A percentile compares a stretch with the other conserved stretches of the same genome.
These are phyloP conservation scores for Talaromyces wortmannii DNA, from an alignment of 495 filamentous ascomycete genomes.

Conservation along the genomic window DNA sequence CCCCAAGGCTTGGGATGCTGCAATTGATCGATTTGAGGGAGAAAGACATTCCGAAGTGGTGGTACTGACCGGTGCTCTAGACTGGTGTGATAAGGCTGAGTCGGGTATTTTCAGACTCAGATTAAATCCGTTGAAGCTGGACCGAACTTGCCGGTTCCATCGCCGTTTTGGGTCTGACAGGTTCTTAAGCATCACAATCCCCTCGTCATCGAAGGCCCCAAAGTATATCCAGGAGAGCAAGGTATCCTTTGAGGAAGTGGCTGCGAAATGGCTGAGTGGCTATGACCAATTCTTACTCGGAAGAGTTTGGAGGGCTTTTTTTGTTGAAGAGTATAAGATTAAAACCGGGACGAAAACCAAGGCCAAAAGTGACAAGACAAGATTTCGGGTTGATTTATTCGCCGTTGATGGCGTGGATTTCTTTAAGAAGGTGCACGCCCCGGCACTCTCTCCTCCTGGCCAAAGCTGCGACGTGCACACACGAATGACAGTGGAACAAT, in stretches of 20 bases:
- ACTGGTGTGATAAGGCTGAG: slow-evolving; percentile 27
- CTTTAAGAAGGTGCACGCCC: not conserved
- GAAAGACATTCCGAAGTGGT: slow-evolving; percentile 33
- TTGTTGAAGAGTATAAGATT: slow-evolving; percentile 30
- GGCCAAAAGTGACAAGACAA: slow-evolving; percentile 13
- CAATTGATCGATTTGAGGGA: slow-evolving; percentile 20
- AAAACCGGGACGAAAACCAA: slow-evolving; percentile 26
- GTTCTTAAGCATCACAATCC: slow-evolving; percentile 36
- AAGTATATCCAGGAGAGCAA: slow-evolving; percentile 17
- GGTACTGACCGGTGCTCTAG: slow-evolving; percentile 32
- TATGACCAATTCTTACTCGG: slow-evolving; percentile 34
- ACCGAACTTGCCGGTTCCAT: slow-evolving; percentile 38
- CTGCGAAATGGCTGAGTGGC: slow-evolving; percentile 35
- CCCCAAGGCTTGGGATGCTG: slow-evolving; percentile 34
- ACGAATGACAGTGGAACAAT: slow-evolving; percentile 26
- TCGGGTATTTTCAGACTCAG: slow-evolving; percentile 32
- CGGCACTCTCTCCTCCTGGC: slow-evolving; percentile 12
- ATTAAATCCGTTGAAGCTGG: slow-evolving; percentile 34
- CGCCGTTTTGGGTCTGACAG: slow-evolving; percentile 43
- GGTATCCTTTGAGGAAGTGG: slow-evolving; percentile 22
- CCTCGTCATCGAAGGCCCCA: slow-evolving; percentile 28
- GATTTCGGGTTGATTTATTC: slow-evolving; percentile 45
- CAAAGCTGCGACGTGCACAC: slow-evolving; percentile 21
- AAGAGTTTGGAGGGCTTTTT: slow-evolving; percentile 41
- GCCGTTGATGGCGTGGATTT: slow-evolving; percentile 44